Percentiles rank a stretch among this genome's conserved stretches.
phyloP scores from a whole-genome alignment of 495 filamentous ascomycete species.

The Thozetella sp. region DNA sequence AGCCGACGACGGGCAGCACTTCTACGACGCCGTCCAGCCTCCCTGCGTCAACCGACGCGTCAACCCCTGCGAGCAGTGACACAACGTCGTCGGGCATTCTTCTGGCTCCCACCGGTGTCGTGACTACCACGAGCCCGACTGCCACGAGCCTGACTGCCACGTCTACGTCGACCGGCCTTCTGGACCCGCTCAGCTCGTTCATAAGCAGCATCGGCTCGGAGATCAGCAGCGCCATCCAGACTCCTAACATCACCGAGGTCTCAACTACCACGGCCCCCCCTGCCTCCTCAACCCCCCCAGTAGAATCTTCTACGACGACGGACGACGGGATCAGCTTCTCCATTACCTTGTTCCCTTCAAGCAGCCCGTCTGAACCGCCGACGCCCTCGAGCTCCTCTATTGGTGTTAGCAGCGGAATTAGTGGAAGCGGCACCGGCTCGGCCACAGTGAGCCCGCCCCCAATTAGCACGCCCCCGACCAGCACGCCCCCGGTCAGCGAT shows the following conservation, averaged over 20 bases:
- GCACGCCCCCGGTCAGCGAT: not conserved
- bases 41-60: not conserved
- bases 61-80: conserved; percentile 12
- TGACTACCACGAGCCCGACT: conserved; percentile 24
- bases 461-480: not conserved
- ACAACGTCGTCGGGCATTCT: conserved; percentile 28
- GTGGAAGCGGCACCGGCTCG: conserved; percentile 19
- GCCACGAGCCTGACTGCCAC: conserved; percentile 12
- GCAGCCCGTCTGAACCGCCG: not conserved
- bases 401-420: not conserved
- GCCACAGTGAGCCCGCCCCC: not conserved
- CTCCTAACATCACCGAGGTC: not conserved
- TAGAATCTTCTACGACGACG: not conserved
- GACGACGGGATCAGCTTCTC: not conserved
- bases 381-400: not conserved
- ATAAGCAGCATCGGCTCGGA: conserved; percentile 9
- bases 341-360: not conserved
- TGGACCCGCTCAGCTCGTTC: not conserved
- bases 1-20: conserved; percentile 7
- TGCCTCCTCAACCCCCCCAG: not conserved
- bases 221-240: not conserved
- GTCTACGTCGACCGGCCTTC: conserved; percentile 1
- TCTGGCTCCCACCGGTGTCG: conserved; percentile 31
- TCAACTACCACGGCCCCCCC: not conserved
- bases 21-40: not conserved